Evolutionary conservation across 495 filamentous ascomycete genomes (phyloP), one percentile per base, ranked within the genome.

Genomic region (Lasiosphaeria miniovina): DNA sequence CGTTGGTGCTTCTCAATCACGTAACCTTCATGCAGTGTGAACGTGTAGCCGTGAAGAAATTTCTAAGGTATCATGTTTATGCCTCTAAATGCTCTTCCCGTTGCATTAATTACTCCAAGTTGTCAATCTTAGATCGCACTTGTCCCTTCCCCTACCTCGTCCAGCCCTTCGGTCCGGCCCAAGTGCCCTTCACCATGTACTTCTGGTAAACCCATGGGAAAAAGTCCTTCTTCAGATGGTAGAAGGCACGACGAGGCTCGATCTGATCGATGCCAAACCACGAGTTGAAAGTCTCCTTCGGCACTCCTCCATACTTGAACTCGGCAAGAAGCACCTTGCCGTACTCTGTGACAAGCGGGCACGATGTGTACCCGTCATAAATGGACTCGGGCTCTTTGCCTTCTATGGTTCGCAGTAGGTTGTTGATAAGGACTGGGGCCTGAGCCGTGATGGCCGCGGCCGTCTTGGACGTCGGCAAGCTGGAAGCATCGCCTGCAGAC

Each of bases 221-320:
- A 64, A 89, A 85, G 64, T 87, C 80, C 75, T 88, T 89, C 79
- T 89, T 89, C 52, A 89, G 57, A 55, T 88, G 73, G 52, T 86
- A 89, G 69, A 84, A 89, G 9, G 77, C 63, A 8, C 79, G 71
- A 5, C 80, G 75, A 0, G 86, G 85, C 12, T 60, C 67, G 11
- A 74, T 76, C 72, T 88, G 85, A 62, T 85, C 82, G 48, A 82
- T 75, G 6, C 84, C 85, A 15, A 88, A 71, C 69, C 71, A 77
- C 14, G 71, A 63, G 15, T 68, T 75, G 63, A 89, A 89, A 0
- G 86, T 88, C 79, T 89, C 86, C 75, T 88, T 86, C 4, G 86
- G 86, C 61, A 77, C 80, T 10, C 84, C 85, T n/a, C 81, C 86
- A 59, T 89, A 89, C 79, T 86, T 88, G 75, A 89, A 89, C 74